phyloP scores from a whole-genome alignment of 768 basidiomycete species.

The Royoungia palumana region DNA sequence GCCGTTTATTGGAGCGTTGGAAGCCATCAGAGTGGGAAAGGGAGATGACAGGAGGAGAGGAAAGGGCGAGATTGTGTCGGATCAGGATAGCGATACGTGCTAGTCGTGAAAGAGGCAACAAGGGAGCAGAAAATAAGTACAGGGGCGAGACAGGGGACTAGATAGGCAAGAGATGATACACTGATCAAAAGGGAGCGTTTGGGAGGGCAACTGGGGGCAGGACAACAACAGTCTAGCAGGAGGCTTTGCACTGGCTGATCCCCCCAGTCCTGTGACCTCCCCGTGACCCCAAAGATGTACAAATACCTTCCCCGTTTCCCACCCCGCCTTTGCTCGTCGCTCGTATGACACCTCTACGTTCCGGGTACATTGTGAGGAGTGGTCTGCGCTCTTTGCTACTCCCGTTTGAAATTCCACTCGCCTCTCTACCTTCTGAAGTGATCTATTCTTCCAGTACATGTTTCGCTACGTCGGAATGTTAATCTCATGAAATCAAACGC shows the following conservation, averaged over 20 bases:
- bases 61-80: constrained; percentile 8
- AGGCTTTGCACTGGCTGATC: constrained; percentile 19
- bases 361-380: too few relatives aligned
- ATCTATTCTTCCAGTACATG: too few relatives aligned
- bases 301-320: constrained; percentile 10
- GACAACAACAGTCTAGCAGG: constrained; percentile 21
- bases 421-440: background rate
- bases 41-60: constrained; percentile 6
- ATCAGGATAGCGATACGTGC: constrained; percentile 14
- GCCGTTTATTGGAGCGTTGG: constrained; percentile 81
- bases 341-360: too few relatives aligned
- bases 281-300: constrained; percentile 34
- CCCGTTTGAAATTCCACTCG: background rate
- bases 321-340: too few relatives aligned
- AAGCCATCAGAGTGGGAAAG: constrained; percentile 49
- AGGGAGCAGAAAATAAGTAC: background rate
- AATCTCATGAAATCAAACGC: constrained; percentile 59
- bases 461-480: constrained; percentile 31
- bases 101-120: constrained; percentile 1
- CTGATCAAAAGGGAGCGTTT: constrained; percentile 2
- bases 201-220: constrained; percentile 14
- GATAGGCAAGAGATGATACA: constrained; percentile 15
- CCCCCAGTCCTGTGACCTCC: constrained; percentile 32
- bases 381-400: background rate
- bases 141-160: constrained; percentile 1